Base-by-base conservation (phyloP, 495 filamentous ascomycete species). In the Aspergillus cavernicola region DNA sequence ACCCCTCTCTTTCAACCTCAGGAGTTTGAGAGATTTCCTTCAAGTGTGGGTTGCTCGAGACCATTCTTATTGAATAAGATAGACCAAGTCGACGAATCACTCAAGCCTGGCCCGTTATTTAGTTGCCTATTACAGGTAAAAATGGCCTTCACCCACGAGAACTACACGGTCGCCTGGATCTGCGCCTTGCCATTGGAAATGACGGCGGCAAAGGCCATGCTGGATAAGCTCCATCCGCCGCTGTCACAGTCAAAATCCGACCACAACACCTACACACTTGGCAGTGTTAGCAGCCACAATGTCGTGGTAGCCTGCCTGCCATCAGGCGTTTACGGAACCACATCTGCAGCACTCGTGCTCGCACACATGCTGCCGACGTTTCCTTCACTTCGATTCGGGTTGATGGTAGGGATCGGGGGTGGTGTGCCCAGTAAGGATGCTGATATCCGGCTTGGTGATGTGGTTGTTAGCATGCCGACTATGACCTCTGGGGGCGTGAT, bases 331-430 rank as follows among this genome's bases (percentile, higher is more conserved):
- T 63, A 62, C 49, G 69, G 66, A 10, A 67, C 55, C 6, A 59
- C 38, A 3, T 56, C 60, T 15, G 68, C 70, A 16, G 52, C 70
- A 12, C 55, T 32, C 1, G 60, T 68, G 13, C 41, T 51, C 1
- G 44, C 49, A 13, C 57, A 69, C 4, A 61, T 69, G 56, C 51
- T 50, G 7, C 38, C 36, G 0, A 68, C 58, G 2, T 71, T 66
- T 47, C 40, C 50, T 4, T 20, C 33, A 24, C 33, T 73, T 22
- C 50, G 55, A 12, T 62, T 66, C 39, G 60, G 46, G 0, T 22
- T 73, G 38, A 59, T 71, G 59, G 66, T 71, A 3, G 67, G 69
- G n/a, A 69, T 74, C 33, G 68, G 69, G 6, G 66, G 64, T 1
- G 68, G 68, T 6, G 63, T 67, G 3, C 69, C 69, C 12, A 52